These are phyloP conservation scores for Phialocephala subalpina DNA, from an alignment of 2,329 filamentous ascomycete species.

Conservation along the genomic window DNA sequence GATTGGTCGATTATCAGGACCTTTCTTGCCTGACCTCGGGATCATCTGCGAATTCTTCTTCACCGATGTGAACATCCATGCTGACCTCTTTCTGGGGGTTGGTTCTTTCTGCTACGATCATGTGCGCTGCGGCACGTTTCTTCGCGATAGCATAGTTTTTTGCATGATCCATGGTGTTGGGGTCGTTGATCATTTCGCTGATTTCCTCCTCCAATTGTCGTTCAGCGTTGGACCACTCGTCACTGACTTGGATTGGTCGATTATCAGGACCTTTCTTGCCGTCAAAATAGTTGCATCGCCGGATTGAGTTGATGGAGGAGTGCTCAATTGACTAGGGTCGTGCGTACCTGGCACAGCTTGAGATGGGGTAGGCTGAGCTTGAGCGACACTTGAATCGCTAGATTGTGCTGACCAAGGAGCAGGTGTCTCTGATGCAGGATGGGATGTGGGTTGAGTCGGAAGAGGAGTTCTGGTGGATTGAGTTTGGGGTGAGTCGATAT, in stretches of 20 bases:
- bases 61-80: slow-evolving; percentile 49
- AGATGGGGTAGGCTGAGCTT: too few relatives aligned
- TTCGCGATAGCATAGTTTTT: slow-evolving; percentile 65
- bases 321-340: not conserved
- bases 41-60: slow-evolving; percentile 23
- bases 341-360: not conserved
- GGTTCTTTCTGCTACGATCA: slow-evolving; percentile 58
- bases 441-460: not conserved
- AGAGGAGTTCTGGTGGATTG: not conserved
- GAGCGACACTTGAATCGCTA: too few relatives aligned
- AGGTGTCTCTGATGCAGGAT: not conserved
- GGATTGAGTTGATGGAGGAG: not conserved
- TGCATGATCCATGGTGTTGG: slow-evolving; percentile 62
- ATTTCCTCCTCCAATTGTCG: slow-evolving; percentile 74
- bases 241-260: not conserved
- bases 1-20: slow-evolving; percentile 17
- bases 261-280: slow-evolving; percentile 4
- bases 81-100: slow-evolving; percentile 57
- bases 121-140: slow-evolving; percentile 61
- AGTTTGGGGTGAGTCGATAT: not conserved
- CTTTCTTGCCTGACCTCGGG: not conserved
- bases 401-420: not conserved
- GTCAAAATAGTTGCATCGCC: not conserved
- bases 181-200: slow-evolving; percentile 71
- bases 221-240: slow-evolving; percentile 66